phyloP scores from a whole-genome alignment of 345 rosid species.

The Euphorbia pulcherrima region DNA sequence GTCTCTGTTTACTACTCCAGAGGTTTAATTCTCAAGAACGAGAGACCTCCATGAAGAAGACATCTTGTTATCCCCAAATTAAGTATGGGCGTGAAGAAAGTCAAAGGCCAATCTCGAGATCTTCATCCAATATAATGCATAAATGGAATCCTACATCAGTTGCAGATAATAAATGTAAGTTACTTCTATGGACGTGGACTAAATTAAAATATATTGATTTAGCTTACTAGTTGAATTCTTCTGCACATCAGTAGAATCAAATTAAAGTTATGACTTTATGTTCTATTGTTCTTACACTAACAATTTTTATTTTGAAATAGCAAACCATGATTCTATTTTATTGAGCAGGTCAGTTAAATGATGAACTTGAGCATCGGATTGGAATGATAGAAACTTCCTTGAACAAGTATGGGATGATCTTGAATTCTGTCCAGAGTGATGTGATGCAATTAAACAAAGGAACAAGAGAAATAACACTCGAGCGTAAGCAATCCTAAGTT shows the following conservation, averaged over 20 bases:
- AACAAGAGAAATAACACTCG: slow-evolving; percentile 64
- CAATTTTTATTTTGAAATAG: neutral
- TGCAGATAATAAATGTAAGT: slow-evolving; percentile 52
- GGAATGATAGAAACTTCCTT: slow-evolving; percentile 72
- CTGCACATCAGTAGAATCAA: neutral
- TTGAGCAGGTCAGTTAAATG: slow-evolving; percentile 54
- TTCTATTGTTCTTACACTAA: neutral
- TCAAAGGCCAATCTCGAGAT: slow-evolving; percentile 49
- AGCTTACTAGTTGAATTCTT: neutral
- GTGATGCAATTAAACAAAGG: slow-evolving; percentile 77
- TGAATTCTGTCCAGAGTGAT: slow-evolving; percentile 80
- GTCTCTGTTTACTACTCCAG: slow-evolving; percentile 30
- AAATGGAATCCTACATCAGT: slow-evolving; percentile 56
- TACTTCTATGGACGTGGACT: neutral
- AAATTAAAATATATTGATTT: neutral
- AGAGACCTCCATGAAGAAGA: slow-evolving; percentile 50
- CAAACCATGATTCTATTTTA: slow-evolving; percentile 12
- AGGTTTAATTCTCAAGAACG: slow-evolving; percentile 70
- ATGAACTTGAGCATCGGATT: slow-evolving; percentile 68
- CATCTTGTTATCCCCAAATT: slow-evolving; percentile 45
- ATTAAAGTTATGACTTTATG: neutral
- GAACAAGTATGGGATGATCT: slow-evolving; percentile 67
- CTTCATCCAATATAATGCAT: slow-evolving; percentile 44
- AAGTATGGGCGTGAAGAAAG: slow-evolving; percentile 55
- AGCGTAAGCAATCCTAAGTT: slow-evolving; percentile 47